phyloP scores from a whole-genome alignment of 768 basidiomycete species.

The Tremella yokohamensis region DNA sequence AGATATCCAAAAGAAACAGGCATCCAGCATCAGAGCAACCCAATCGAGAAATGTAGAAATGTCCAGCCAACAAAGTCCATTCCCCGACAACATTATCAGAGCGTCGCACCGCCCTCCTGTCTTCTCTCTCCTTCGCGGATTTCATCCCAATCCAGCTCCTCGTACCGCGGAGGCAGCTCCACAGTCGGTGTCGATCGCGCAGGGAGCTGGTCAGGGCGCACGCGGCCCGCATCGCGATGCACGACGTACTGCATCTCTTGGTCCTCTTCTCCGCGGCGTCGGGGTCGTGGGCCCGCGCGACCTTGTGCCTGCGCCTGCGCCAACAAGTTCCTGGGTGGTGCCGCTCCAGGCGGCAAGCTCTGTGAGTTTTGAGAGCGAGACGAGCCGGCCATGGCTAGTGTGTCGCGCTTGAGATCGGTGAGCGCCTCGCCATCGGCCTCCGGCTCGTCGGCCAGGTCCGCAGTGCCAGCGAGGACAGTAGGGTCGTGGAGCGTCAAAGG shows the following conservation, averaged over 20 bases:
- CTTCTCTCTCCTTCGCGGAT: constrained; percentile 2
- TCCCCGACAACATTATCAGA: too few relatives aligned
- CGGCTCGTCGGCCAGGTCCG: constrained; percentile 8
- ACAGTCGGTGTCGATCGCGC: constrained; percentile 5
- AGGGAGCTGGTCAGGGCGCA: neutral
- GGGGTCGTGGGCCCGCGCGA: neutral
- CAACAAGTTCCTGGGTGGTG: neutral
- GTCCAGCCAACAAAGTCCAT: too few relatives aligned
- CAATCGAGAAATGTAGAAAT: too few relatives aligned
- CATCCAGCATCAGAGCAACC: too few relatives aligned
- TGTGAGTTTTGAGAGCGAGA: neutral
- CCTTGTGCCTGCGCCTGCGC: neutral
- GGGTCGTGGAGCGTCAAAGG: constrained; percentile 26
- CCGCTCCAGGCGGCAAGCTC: neutral
- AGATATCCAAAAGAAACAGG: too few relatives aligned
- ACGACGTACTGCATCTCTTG: constrained; percentile 37
- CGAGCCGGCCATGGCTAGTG: constrained; percentile 24
- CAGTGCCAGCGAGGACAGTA: neutral
- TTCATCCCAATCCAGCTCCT: constrained; percentile 41
- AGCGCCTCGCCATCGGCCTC: constrained; percentile 19
- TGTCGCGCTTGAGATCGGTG: constrained; percentile 41
- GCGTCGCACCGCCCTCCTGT: constrained; percentile 2
- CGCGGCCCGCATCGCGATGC: constrained; percentile 39
- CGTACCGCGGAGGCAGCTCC: constrained; percentile 44
- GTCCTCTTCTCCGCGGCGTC: constrained; percentile 16